Percentiles rank a stretch among this genome's conserved stretches.
Conservation (phyloP, 2,329 filamentous ascomycete species). For the Sclerotinia borealis region DNA sequence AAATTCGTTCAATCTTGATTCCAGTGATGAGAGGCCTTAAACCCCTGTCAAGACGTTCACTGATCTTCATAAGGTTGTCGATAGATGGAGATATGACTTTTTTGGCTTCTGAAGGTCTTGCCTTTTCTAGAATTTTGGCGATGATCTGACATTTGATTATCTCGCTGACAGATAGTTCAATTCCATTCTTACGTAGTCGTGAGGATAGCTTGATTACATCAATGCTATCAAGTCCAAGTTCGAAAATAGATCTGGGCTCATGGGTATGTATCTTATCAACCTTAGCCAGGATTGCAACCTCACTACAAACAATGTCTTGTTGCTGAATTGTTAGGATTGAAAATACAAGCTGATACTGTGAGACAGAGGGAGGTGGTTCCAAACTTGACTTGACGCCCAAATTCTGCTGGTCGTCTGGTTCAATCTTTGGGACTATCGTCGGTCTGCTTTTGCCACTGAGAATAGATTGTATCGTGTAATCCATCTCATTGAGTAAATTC, state of each 20-base stretch:
- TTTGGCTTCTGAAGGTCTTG: conserved; percentile 15
- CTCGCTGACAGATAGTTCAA: conserved; percentile 63
- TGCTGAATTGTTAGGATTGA: conserved; percentile 36
- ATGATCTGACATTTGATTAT: conserved; percentile 71
- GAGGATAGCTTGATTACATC: conserved; percentile 82
- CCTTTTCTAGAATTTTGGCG: conserved; percentile 44
- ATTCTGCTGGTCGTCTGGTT: not conserved
- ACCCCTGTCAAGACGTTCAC: conserved; percentile 35
- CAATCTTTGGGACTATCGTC: not conserved
- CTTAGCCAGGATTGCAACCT: conserved; percentile 58
- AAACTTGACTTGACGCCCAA: too few species aligned
- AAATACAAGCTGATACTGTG: conserved; percentile 38
- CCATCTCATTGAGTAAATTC: conserved; percentile 39
- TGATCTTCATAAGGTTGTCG: conserved; percentile 25
- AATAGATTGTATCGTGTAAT: conserved; percentile 23
- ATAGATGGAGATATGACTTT: conserved; percentile 3
- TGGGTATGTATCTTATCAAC: conserved; percentile 45
- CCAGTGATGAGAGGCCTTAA: too few species aligned
- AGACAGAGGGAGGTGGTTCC: not conserved
- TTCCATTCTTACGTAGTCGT: conserved; percentile 53
- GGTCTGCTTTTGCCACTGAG: not conserved
- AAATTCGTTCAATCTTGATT: conserved; percentile 50
- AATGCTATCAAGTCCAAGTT: conserved; percentile 86
- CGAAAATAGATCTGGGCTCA: conserved; percentile 61
- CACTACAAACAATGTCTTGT: conserved; percentile 43